Evolutionary conservation across 495 filamentous ascomycete species (phyloP).

Genomic region (Aspergillus cavernicola): DNA sequence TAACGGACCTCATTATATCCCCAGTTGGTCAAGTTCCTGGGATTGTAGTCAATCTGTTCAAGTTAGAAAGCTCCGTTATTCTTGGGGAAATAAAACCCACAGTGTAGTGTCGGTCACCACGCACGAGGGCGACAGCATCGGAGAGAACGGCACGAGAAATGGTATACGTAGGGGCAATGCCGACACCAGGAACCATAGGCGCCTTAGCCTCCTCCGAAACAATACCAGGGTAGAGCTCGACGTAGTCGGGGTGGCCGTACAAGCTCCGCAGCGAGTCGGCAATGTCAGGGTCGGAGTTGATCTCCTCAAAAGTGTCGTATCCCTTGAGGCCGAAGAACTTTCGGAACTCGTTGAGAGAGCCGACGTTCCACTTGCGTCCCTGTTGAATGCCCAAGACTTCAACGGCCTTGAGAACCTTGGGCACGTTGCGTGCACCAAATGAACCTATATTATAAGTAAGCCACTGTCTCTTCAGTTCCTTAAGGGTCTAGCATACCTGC

Average conservation of each 20-base stretch:
- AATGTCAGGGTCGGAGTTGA: constrained; percentile 43
- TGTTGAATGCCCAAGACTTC: constrained; percentile 62
- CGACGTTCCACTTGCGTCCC: constrained; percentile 56
- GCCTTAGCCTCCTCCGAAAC: constrained; percentile 52
- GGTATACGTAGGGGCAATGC: constrained; percentile 56
- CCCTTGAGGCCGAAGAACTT: constrained; percentile 56
- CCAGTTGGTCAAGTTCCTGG: constrained; percentile 76
- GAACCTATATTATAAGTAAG: constrained; percentile 28
- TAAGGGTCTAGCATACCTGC: constrained; percentile 35
- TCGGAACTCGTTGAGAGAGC: constrained; percentile 61
- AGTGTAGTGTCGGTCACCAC: constrained; percentile 52
- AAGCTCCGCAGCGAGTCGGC: constrained; percentile 24
- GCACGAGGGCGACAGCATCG: constrained; percentile 52
- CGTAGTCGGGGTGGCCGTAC: constrained; percentile 58
- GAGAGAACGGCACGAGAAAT: constrained; percentile 52
- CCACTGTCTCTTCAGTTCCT: not conserved
- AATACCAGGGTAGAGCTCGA: constrained; percentile 63
- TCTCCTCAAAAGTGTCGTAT: constrained; percentile 58
- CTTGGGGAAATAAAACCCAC: constrained; percentile 22
- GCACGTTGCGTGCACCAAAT: constrained; percentile 58
- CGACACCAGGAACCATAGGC: constrained; percentile 52
- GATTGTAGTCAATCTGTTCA: constrained; percentile 58
- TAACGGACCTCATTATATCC: constrained; percentile 70
- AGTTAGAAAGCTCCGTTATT: constrained; percentile 8
- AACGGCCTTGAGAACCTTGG: constrained; percentile 53